Evolutionary conservation across 140 eudicot genomes (phyloP), one percentile per base, ranked within the genome.

Genomic region (Oenanthe javanica): DNA sequence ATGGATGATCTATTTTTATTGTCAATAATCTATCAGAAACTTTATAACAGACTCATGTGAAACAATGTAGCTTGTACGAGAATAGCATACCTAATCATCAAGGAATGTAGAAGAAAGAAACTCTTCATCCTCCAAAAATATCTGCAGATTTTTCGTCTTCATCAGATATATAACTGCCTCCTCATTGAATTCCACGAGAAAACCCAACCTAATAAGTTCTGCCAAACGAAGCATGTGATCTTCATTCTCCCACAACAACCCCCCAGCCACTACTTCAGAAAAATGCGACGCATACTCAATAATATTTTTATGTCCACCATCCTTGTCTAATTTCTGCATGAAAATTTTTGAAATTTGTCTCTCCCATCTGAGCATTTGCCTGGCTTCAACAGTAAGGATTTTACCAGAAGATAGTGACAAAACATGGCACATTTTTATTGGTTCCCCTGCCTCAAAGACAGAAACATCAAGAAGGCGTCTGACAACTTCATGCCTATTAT

Each of bases 301-400:
- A 6, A 81, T 69, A 71, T 31, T 73, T 31, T 72, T 87, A 1
- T 40, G 51, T 42, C 90, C 87, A 9, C 78, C 83, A 9, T 71
- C 75, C 46, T 43, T 64, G 25, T 84, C 89, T 78, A 82, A 21
- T 83, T 82, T 89, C 82, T 82, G 86, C 74, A 83, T 25, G 31
- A 59, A 85, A 43, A 91, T 73, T 75, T 82, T 82, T 0, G 81
- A 71, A 1, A 21, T 70, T 42, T 86, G 76, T 43, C 87, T 87
- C 38, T 91, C 93, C 96, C 96, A 91, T 48, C 91, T 87, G 0
- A 91, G 85, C 88, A 81, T 87, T 67, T 77, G 73, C 25, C 79
- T 83, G 1, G 82, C 82, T 61, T 84, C 80, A 73, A 82, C 91
- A 1, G 79, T 76, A 3, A 89, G 13, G 9, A 51, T 61, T 25